Base-by-base conservation (phyloP, 495 filamentous ascomycete genomes). In the Aspergillus egyptiacus region DNA sequence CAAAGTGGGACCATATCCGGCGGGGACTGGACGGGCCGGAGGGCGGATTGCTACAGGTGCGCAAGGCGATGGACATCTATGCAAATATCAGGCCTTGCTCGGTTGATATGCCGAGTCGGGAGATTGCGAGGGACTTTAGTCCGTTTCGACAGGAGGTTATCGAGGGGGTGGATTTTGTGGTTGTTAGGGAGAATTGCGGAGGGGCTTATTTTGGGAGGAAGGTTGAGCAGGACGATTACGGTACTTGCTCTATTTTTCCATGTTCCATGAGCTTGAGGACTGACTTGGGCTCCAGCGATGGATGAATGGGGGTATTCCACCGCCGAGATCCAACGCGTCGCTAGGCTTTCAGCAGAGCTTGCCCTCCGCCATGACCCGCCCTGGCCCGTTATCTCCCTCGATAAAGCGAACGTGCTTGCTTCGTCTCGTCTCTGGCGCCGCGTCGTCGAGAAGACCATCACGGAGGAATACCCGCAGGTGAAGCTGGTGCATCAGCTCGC, bases 201-300 rank as follows among this genome's bases (percentile, higher is more conserved):
- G 75, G 75, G 5, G 74, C 72, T 2, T 78, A 76, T 59, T 77
- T 75, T 61, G 75, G 75, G 25, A 55, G 56, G 11, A 78, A 77
- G 54, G 60, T 70, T 5, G 74, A 77, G 51, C 59, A 70, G 7
- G 60, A 58, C 6, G 69, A 72, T 25, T 71, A 74, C 45, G 72
- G 67, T 67, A 51, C 32, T 32, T 35, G n/a, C n/a, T 30, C 22
- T 38, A 22, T 40, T 19, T 27, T n/a, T n/a, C n/a, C n/a, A n/a
- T n/a, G n/a, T n/a, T n/a, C n/a, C n/a, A n/a, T n/a, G n/a, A n/a
- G n/a, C n/a, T n/a, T n/a, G n/a, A n/a, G n/a, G n/a, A 31, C 28
- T 31, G n/a, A 31, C 28, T 31, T 11, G 8, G 5, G 18, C 8
- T 15, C 10, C 22, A 71, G 68, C 72, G 19, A 69, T 70, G 60